Evolutionary conservation across 2,329 filamentous ascomycete species (phyloP), one percentile per base, ranked within the genome.

Genomic region (Macrophomina pseudophaseolina): DNA sequence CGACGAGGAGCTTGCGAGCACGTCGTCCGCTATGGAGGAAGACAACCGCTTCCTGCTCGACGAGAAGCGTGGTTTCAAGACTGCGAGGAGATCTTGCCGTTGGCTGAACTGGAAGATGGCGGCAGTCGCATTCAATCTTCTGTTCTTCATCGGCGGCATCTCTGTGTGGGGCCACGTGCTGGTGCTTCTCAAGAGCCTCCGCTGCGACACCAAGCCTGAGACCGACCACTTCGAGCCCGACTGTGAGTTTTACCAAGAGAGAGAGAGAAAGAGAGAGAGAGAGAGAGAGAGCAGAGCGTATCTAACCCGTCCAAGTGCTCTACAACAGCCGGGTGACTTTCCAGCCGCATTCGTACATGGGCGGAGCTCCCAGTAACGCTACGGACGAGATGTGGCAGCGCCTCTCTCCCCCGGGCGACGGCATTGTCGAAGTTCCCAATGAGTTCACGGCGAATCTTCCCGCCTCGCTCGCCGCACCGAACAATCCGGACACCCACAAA

Each of bases 321-420:
- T 62, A 48, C 58, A 49, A 32, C 40, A 62, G 42, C 42, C 11
- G 5, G 0, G 44, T 49, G 9, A 62, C 58, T 3, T 62, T 62
- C 58, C 58, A 62, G 32, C 42, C 58, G 5, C 58, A 62, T 42
- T 16, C 58, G 16, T 62, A 62, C 58, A 18, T 35, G 5, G 44
- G 44, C 28, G 58, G 58, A 7, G 4, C 58, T 9, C 58, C 58
- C 18, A 16, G 18, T 5, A 49, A 46, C 9, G 42, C 58, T 6
- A 48, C 58, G 11, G 44, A 62, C 28, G 58, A 46, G 42, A 46
- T 49, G 42, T 62, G 58, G 58, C 30, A 46, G 23, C 30, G 42
- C 5, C 58, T 62, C 14, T 49, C 42, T 11, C 58, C 58, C 9
- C 58, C 58, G 30, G 58, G 58, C 42, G 58, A 62, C 58, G 58